Percentiles rank a stretch among this genome's conserved stretches.
These are phyloP conservation scores for Xylariaceae sp. DNA, from an alignment of 2,329 filamentous ascomycete genomes.

Conservation along the genomic window DNA sequence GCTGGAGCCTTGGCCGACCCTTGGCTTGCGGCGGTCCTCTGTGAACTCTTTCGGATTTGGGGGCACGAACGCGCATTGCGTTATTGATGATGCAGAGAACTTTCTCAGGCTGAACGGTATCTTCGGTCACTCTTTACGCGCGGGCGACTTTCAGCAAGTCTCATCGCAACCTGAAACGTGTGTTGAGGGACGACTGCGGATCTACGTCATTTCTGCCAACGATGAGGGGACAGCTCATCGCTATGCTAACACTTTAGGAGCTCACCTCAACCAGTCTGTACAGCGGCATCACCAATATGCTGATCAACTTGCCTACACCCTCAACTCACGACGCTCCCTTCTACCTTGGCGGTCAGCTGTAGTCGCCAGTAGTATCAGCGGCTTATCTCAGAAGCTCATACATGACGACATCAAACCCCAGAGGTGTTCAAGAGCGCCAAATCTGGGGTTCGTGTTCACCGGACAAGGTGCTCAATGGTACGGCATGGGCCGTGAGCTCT, in stretches of 20 bases:
- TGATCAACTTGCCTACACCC: slow-evolving; percentile 14
- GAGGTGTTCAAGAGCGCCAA: not conserved
- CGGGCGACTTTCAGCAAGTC: too few relatives aligned
- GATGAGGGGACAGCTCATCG: slow-evolving; percentile 5
- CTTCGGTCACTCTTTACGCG: not conserved
- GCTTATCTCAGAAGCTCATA: slow-evolving; percentile 4
- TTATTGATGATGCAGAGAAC: slow-evolving; percentile 19
- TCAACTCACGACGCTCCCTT: slow-evolving; percentile 12
- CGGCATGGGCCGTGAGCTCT: slow-evolving; percentile 31
- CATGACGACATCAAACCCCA: not conserved
- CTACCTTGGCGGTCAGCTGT: slow-evolving; percentile 6
- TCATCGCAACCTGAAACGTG: too few relatives aligned
- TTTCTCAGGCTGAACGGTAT: slow-evolving; percentile 2
- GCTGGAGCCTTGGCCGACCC: slow-evolving; percentile 5
- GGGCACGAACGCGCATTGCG: slow-evolving; percentile 27
- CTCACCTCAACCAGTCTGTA: not conserved
- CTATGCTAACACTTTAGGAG: slow-evolving; percentile 1
- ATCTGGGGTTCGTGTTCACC: slow-evolving; percentile 32
- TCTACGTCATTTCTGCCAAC: slow-evolving; percentile 5
- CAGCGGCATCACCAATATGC: slow-evolving; percentile 1
- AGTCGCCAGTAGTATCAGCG: slow-evolving; percentile 5
- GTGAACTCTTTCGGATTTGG: slow-evolving; percentile 32
- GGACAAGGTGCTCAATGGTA: slow-evolving; percentile 42
- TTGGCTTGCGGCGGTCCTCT: slow-evolving; percentile 16
- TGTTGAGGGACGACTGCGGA: not conserved